A percentile compares a stretch with the other conserved stretches of the same genome.
These are phyloP conservation scores for Rhytidiadelphus loreus DNA, from an alignment of 225 moss, liverwort and hornwort species.

Conservation along the genomic window DNA sequence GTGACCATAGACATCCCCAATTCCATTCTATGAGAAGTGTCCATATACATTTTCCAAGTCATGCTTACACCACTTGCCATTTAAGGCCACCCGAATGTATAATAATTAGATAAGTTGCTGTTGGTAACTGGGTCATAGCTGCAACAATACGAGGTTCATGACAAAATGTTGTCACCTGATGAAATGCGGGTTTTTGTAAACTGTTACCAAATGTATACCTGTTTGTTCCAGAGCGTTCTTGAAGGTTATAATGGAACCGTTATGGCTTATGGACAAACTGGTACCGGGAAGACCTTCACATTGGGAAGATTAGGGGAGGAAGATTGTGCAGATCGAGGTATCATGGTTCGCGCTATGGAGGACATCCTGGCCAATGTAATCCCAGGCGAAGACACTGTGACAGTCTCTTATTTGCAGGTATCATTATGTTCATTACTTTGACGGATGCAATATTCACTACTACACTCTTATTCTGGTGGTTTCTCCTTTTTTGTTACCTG, in stretches of 20 bases:
- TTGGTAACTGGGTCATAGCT: background rate
- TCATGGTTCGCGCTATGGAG: constrained; percentile 96
- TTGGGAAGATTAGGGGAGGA: constrained; percentile 80
- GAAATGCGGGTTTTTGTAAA: background rate
- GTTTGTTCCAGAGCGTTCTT: constrained; percentile 65
- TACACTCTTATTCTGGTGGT: background rate
- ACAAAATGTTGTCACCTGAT: background rate
- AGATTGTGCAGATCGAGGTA: constrained; percentile 82
- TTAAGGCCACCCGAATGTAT: background rate
- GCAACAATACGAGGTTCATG: background rate
- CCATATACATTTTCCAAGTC: background rate
- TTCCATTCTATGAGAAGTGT: background rate
- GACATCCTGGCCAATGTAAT: constrained; percentile 73
- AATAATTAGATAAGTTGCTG: background rate
- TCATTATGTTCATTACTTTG: background rate
- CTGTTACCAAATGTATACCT: background rate
- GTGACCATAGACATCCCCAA: background rate
- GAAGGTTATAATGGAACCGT: constrained; percentile 98
- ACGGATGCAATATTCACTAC: background rate
- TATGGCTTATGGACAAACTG: constrained; percentile 98
- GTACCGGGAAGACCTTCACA: constrained; percentile 93
- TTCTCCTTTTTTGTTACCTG: background rate
- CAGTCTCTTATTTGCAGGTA: constrained; percentile 90
- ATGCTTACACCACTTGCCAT: background rate
- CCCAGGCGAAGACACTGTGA: constrained; percentile 68